Base-by-base conservation (phyloP, 2,329 filamentous ascomycete species). In the Phaeomoniella chlamydospora region DNA sequence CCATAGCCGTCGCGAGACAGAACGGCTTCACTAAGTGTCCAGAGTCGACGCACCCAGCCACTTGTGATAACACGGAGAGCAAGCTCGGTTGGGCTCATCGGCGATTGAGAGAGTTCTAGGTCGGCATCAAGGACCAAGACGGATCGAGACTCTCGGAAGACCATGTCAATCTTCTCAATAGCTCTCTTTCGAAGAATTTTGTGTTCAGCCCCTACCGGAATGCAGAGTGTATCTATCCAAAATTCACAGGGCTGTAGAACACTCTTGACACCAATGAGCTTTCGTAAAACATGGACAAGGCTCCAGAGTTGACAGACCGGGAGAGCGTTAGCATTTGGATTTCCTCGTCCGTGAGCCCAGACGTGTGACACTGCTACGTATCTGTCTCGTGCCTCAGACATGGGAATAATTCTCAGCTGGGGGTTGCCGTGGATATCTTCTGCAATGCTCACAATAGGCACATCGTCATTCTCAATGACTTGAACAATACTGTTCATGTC, bases 171-270 rank as follows among this genome's bases (percentile, higher is more conserved):
- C 30, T 32, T 32, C 13, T 15, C 30, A 14, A 32, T 32, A 10
- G 30, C 14, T n/a, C 14, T 14, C 30, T n/a, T 14, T 5, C 30
- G 30, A 19, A 52, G 26, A 4, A 29, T 17, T n/a, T 34, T 34
- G 15, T 37, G 35, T 3, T 17, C 12, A 11, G 40, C 37, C 29
- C 34, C 26, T 11, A 40, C 16, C 39, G 46, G 46, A n/a, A 49
- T 37, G 37, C 43, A 46, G 13, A 48, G 15, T 9, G 46, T 47
- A 29, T 49, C 46, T 29, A 49, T 39, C 46, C 46, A 49, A 26
- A 49, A 43, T 10, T 32, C 13, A 6, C 13, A 10, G 10, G 30
- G 30, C 10, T 29, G 10, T 29, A 10, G 10, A 32, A 32, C 5
- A 6, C 5, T 32, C 17, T 32, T 15, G 13, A 14, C 17, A 6